Conservation (phyloP, 441 rosid genomes). For the Bruguiera hainesii region DNA sequence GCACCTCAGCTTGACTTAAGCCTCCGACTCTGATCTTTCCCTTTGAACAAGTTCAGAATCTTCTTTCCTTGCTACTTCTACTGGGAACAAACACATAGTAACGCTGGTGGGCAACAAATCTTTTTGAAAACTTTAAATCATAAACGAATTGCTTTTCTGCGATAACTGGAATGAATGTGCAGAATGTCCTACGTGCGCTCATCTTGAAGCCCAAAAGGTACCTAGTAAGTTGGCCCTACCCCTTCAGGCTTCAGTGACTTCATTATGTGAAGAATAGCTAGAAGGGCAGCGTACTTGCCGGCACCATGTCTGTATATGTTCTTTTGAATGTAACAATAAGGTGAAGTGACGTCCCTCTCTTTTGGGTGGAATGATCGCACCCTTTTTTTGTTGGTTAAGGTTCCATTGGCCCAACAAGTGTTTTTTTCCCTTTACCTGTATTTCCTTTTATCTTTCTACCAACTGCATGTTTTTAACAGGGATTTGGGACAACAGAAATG, state of each 20-base stretch:
- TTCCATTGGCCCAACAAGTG: too few species aligned
- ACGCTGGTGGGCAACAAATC: conserved; percentile 22
- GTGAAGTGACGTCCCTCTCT: neutral
- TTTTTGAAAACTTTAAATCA: conserved; percentile 12
- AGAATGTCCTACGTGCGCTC: conserved; percentile 2
- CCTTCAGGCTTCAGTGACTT: neutral
- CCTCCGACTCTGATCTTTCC: conserved; percentile 52
- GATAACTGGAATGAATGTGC: conserved; percentile 22
- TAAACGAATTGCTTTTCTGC: conserved; percentile 20
- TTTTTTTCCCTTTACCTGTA: too few species aligned
- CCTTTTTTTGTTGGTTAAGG: too few species aligned
- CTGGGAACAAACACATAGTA: conserved; percentile 25
- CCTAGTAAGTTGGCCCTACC: neutral
- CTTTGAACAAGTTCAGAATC: conserved; percentile 17
- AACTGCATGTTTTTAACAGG: too few species aligned
- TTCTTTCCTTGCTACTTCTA: conserved; percentile 14
- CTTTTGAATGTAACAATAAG: neutral
- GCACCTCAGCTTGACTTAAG: conserved; percentile 53
- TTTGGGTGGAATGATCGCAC: neutral
- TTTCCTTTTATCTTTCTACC: too few species aligned
- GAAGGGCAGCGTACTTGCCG: neutral
- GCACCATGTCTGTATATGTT: conserved; percentile 11
- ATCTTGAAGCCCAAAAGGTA: neutral
- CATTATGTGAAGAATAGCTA: conserved; percentile 12
- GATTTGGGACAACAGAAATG: too few species aligned